Conservation (phyloP, 352 stramenopile species). For the Bremia lactucae region DNA sequence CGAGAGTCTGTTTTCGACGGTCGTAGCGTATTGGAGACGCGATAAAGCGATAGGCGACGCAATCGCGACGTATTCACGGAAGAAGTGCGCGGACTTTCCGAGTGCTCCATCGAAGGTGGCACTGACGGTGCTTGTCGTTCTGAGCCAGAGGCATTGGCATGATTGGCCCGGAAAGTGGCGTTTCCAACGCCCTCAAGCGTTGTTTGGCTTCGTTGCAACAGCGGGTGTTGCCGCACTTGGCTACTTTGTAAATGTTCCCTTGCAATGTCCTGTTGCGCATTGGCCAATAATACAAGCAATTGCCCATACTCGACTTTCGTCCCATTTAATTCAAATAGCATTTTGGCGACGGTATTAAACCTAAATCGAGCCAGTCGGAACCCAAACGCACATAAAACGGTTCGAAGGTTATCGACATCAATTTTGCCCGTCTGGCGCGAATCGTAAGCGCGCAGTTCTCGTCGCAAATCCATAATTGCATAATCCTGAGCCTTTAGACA, state of each 20-base stretch:
- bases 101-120: not conserved
- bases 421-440: constrained; percentile 21
- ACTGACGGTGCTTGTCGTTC: constrained; percentile 14
- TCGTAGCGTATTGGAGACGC: constrained; percentile 5
- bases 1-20: constrained; percentile 5
- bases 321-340: constrained; percentile 36
- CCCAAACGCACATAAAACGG: constrained; percentile 27
- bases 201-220: constrained; percentile 11
- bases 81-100: not conserved
- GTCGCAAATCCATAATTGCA: constrained; percentile 26
- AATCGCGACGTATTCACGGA: not conserved
- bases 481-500: constrained; percentile 15
- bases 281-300: constrained; percentile 25
- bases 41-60: constrained; percentile 1
- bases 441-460: constrained; percentile 23
- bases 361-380: constrained; percentile 42
- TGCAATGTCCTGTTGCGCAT: constrained; percentile 12
- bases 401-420: constrained; percentile 32
- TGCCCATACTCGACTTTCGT: constrained; percentile 37
- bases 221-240: constrained; percentile 11
- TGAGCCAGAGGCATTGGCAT: not conserved
- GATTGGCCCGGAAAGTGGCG: constrained; percentile 1
- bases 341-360: constrained; percentile 48
- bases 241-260: not conserved
- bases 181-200: constrained; percentile 1